These are phyloP conservation scores for Yamadazyma olivae DNA, from an alignment of 805 yeast species.

Conservation along the genomic window DNA sequence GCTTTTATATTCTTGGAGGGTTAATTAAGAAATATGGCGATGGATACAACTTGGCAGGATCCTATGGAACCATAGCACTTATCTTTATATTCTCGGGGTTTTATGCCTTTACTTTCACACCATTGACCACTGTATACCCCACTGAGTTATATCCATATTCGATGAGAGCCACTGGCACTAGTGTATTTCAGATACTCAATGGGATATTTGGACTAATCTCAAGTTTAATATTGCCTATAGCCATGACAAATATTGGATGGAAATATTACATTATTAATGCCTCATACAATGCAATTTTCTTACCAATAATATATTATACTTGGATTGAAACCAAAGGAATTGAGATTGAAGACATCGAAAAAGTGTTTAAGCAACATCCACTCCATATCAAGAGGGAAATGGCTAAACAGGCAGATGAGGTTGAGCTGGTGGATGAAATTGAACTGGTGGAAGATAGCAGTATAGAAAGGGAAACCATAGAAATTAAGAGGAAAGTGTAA, in stretches of 20 bases:
- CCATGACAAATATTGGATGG: slow-evolving; percentile 16
- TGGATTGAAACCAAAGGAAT: slow-evolving; percentile 16
- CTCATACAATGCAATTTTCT: slow-evolving; percentile 13
- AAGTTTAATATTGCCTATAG: slow-evolving; percentile 13
- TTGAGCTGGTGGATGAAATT: too few species aligned
- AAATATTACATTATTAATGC: slow-evolving; percentile 18
- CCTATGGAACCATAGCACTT: slow-evolving; percentile 12
- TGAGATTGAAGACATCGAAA: slow-evolving; percentile 9
- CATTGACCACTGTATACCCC: slow-evolving; percentile 12
- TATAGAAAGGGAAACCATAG: not conserved
- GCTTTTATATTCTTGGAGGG: slow-evolving; percentile 10
- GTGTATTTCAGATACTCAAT: slow-evolving; percentile 5
- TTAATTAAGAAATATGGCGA: slow-evolving; percentile 11
- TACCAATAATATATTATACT: slow-evolving; percentile 10
- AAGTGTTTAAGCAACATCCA: slow-evolving; percentile 9
- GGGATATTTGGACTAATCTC: slow-evolving; percentile 9
- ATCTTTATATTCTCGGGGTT: slow-evolving; percentile 14
- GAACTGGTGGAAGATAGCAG: not conserved
- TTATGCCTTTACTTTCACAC: slow-evolving; percentile 14
- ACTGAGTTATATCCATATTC: slow-evolving; percentile 12
- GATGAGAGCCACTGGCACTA: slow-evolving; percentile 12
- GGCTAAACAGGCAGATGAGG: not conserved
- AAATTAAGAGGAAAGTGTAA: slow-evolving; percentile 1
- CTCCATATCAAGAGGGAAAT: not conserved
- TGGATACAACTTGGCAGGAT: slow-evolving; percentile 8